These are phyloP conservation scores for Chamaenerion angustifolium DNA, from an alignment of 345 rosid species.

Conservation along the genomic window DNA sequence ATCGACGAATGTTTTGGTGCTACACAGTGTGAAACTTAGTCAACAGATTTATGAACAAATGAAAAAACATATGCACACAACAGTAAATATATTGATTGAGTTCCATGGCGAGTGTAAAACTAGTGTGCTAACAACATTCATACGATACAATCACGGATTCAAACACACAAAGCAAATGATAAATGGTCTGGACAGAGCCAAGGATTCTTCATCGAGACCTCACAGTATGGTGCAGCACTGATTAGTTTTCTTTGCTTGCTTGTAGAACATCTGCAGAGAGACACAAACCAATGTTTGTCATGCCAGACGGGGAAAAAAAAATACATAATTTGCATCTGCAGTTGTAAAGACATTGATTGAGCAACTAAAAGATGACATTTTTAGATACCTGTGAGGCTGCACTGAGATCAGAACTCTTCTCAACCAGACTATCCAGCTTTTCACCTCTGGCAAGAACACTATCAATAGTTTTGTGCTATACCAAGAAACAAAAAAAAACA, in stretches of 20 bases:
- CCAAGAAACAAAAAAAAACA: conserved; percentile 1
- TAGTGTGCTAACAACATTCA: no score
- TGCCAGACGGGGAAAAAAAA: no score
- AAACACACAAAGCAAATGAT: neutral
- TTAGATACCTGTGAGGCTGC: conserved; percentile 77
- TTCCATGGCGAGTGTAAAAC: no score
- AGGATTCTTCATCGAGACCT: conserved; percentile 12
- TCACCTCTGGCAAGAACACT: conserved; percentile 96
- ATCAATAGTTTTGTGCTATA: conserved; percentile 95
- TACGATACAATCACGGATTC: no score
- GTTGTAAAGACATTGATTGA: neutral
- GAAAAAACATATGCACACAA: no score
- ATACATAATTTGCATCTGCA: neutral
- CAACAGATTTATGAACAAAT: no score
- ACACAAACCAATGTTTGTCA: neutral
- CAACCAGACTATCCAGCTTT: conserved; percentile 91
- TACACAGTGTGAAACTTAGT: no score
- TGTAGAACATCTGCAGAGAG: conserved; percentile 91
- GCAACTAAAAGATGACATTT: neutral
- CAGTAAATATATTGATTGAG: no score
- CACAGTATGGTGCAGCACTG: conserved; percentile 84
- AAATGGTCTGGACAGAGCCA: neutral
- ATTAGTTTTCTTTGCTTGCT: conserved; percentile 94
- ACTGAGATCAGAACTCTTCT: conserved; percentile 97
- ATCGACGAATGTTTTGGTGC: conserved; percentile 10